Base-by-base conservation (phyloP, 345 rosid species). In the Hibiscus tridactylites region DNA sequence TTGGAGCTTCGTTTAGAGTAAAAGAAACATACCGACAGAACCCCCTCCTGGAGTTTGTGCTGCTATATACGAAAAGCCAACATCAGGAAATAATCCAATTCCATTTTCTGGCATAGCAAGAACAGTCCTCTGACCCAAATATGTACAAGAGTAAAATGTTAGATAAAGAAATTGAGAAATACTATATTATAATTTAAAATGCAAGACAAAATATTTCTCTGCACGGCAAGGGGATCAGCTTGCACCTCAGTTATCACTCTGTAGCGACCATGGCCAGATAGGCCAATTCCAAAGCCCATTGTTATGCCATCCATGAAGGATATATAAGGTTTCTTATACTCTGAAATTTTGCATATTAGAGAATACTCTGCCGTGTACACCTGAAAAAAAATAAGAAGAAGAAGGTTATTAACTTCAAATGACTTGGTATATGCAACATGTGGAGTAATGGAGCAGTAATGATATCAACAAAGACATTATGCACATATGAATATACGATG, bases 91-190 rank as follows among this genome's bases (percentile, higher is more conserved):
- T 84, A 94, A 83, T 76, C 98, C 96, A 42, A 94, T 94, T 72
- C 92, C 97, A 76, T 94, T 94, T 86, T 94, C 98, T 31, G 97
- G 98, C 97, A 94, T 94, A 19, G 98, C 95, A 60, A 94, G 95
- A 60, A 94, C 70, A 5, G 98, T 94, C 74, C 85, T 85, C 89
- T 85, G 77, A 65, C 65, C 68, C 19, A 50, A 50, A 67, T 65
- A 70, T 42, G 65, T 28, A 11, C 16, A 68, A 35, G 46, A 56
- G 21, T 5, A 29, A 80, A 65, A 29, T 54, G 42, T 71, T 16
- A 67, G 69, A 65, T 9, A 70, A 24, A 58, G 28, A 57, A 47
- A 71, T 9, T n/a, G 29, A 24, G 26, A 58, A 53, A 53, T 28
- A n/a, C n/a, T n/a, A 39, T 21, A 21, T 70, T 65, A n/a, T 3